Evolutionary conservation across 441 rosid genomes (phyloP).

Genomic region (Euphorbia celastroides): DNA sequence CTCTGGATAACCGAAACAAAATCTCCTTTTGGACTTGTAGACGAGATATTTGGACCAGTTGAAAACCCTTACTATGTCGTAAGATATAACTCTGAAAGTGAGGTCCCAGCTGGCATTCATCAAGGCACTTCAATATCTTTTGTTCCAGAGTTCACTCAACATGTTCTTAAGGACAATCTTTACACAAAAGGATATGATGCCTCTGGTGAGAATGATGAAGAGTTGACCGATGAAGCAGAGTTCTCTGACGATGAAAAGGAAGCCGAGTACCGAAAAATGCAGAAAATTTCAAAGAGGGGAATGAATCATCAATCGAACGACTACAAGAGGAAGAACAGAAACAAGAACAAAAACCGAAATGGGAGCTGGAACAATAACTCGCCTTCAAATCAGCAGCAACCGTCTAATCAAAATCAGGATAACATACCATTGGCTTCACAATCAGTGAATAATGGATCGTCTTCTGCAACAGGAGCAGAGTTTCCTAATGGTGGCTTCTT

Average conservation of each 20-base stretch:
- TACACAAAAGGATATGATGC: conserved; percentile 96
- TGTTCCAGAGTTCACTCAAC: conserved; percentile 74
- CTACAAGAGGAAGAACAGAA: conserved; percentile 42
- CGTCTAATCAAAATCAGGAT: conserved; percentile 24
- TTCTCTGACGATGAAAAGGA: conserved; percentile 98
- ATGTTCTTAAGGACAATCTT: conserved; percentile 62
- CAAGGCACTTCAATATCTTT: conserved; percentile 68
- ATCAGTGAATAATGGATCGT: conserved; percentile 25
- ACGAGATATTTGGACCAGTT: conserved; percentile 97
- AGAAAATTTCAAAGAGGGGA: conserved; percentile 65
- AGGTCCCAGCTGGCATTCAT: conserved; percentile 55
- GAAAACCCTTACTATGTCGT: conserved; percentile 79
- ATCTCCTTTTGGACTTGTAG: conserved; percentile 68
- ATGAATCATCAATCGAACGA: conserved; percentile 37
- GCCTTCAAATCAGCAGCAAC: conserved; percentile 19
- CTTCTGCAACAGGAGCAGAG: conserved; percentile 29
- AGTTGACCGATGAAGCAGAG: conserved; percentile 69
- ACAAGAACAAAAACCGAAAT: conserved; percentile 45
- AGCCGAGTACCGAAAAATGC: conserved; percentile 66
- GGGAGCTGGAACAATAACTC: conserved; percentile 33
- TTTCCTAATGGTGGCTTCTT: conserved; percentile 23
- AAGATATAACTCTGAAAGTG: conserved; percentile 85
- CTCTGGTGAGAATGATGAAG: conserved; percentile 95
- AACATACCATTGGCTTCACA: conserved; percentile 16
- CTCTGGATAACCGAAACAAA: conserved; percentile 75